phyloP scores from a whole-genome alignment of 371 early-diverging fungal species.

The Apophysomyces sp. region DNA sequence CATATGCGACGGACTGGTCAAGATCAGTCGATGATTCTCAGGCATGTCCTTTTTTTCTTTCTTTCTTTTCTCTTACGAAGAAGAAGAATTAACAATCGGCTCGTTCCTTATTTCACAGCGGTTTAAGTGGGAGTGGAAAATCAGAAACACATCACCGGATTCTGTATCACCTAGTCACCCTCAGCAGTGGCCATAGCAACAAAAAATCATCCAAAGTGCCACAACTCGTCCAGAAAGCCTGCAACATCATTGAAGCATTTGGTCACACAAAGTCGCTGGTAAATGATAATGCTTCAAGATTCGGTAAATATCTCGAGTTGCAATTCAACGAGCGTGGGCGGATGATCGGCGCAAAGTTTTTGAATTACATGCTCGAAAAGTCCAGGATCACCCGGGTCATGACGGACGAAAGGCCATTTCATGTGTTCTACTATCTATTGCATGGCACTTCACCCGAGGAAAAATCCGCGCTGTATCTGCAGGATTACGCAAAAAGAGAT shows the following conservation, averaged over 20 bases:
- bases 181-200: constrained; percentile 58
- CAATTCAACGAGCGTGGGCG: constrained; percentile 89
- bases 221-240: constrained; percentile 68
- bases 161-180: constrained; percentile 62
- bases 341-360: constrained; percentile 82
- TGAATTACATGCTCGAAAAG: constrained; percentile 90
- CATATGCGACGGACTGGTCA: constrained; percentile 80
- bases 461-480: constrained; percentile 10
- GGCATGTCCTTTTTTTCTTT: constrained; percentile 33
- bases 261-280: constrained; percentile 74
- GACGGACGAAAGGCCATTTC: constrained; percentile 82
- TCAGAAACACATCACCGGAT: constrained; percentile 65
- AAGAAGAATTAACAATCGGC: not conserved
- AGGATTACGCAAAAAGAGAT: not conserved
- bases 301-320: constrained; percentile 84
- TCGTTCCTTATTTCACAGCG: constrained; percentile 43
- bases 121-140: constrained; percentile 84
- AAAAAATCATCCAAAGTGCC: constrained; percentile 75
- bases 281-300: constrained; percentile 84
- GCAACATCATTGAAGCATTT: constrained; percentile 73
- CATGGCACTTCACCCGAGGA: constrained; percentile 38
- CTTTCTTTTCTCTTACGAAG: constrained; percentile 23
- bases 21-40: constrained; percentile 75
- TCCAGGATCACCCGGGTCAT: constrained; percentile 56
- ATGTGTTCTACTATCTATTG: constrained; percentile 88